phyloP scores from a whole-genome alignment of 2,329 filamentous ascomycete genomes.

The Emmonsia crescens region DNA sequence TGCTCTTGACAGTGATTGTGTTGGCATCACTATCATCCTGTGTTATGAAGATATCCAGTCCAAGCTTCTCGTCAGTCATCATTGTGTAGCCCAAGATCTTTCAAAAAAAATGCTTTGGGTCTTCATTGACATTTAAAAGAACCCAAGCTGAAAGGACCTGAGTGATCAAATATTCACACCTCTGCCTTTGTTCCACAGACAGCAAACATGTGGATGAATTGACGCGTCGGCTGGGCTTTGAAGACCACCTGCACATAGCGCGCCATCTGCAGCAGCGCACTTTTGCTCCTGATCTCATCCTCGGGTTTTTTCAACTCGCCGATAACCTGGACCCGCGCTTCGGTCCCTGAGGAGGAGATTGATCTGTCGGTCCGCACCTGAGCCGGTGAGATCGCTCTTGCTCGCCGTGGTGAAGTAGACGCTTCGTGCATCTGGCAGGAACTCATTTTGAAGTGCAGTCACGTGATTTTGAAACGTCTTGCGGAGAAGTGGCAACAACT shows the following conservation, averaged over 20 bases:
- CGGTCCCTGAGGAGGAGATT: too few species aligned
- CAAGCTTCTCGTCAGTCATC: slow-evolving; percentile 24
- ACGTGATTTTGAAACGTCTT: too few species aligned
- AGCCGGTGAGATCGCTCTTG: too few species aligned
- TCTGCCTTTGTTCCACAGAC: too few species aligned
- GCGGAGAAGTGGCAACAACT: too few species aligned
- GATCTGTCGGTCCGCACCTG: too few species aligned
- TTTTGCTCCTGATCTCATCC: slow-evolving; percentile 7
- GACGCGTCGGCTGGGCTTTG: slow-evolving; percentile 18
- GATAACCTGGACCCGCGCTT: slow-evolving; percentile 5
- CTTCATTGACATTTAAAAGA: too few species aligned
- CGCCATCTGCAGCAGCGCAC: slow-evolving; percentile 11
- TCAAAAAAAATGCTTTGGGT: slow-evolving; percentile 20
- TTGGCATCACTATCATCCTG: slow-evolving; percentile 5
- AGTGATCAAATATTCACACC: too few species aligned
- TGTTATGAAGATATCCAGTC: slow-evolving; percentile 21
- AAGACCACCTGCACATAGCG: slow-evolving; percentile 11
- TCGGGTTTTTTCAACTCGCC: slow-evolving; percentile 10
- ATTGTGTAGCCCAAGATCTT: slow-evolving; percentile 20
- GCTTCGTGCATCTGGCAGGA: background rate
- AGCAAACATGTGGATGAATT: slow-evolving; percentile 19
- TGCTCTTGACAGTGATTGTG: background rate
- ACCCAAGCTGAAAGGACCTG: too few species aligned
- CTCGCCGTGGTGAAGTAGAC: too few species aligned
- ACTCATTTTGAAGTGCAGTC: background rate